Conservation (phyloP, 257 asterid species). For the Datura wrightii region DNA sequence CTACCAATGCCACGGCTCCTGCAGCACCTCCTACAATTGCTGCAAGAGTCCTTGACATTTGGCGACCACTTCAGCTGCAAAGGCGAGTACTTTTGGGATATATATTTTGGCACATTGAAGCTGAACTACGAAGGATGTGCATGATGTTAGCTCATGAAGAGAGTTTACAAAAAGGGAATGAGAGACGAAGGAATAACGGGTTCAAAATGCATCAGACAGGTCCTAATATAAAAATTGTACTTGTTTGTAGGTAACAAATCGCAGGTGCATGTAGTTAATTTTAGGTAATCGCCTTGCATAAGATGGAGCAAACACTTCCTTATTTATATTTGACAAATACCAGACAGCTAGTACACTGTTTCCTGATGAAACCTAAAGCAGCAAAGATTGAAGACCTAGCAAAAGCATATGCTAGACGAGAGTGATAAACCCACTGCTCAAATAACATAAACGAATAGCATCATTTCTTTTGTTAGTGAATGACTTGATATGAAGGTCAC, state of each 20-base stretch:
- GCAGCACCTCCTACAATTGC: conserved; percentile 96
- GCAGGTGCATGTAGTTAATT: background rate
- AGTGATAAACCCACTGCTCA: background rate
- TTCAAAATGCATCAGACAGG: background rate
- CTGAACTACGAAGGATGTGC: conserved; percentile 49
- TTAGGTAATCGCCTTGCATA: background rate
- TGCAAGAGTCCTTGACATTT: conserved; percentile 97
- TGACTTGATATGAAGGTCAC: background rate
- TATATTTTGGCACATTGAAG: conserved; percentile 53
- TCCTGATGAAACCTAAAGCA: conserved; percentile 16
- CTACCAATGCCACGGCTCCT: conserved; percentile 93
- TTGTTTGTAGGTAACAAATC: background rate
- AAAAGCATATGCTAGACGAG: background rate
- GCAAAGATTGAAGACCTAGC: background rate
- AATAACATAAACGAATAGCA: too few relatives aligned
- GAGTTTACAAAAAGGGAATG: too few relatives aligned
- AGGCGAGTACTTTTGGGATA: conserved; percentile 38
- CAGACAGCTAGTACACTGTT: background rate
- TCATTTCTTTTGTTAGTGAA: background rate
- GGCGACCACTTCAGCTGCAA: conserved; percentile 64
- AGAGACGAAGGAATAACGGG: background rate
- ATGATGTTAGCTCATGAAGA: too few relatives aligned
- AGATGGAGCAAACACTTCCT: background rate
- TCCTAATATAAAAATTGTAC: background rate
- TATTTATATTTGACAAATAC: background rate